A percentile compares a stretch with the other conserved stretches of the same genome.
phyloP scores from a whole-genome alignment of 225 moss, liverwort and hornwort species.

The Anthoceros angustus region DNA sequence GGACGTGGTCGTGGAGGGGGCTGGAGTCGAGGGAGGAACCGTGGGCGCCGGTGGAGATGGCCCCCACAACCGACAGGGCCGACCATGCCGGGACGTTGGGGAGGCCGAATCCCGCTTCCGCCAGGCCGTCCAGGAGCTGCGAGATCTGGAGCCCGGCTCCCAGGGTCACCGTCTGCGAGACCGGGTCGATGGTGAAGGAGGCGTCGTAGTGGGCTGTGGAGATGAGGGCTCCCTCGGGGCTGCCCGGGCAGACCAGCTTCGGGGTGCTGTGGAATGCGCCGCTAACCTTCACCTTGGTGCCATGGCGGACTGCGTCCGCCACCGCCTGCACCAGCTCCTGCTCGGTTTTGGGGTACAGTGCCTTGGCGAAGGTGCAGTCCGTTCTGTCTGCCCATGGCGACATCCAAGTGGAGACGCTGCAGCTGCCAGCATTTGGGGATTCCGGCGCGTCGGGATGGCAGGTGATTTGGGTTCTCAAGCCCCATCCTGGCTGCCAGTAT shows the following conservation, averaged over 20 bases:
- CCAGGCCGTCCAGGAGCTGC: not conserved
- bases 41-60: not conserved
- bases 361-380: not conserved
- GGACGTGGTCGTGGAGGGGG: not conserved
- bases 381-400: not conserved
- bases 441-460: too few species aligned
- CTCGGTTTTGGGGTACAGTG: not conserved
- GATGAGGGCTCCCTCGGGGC: not conserved
- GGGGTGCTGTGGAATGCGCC: not conserved
- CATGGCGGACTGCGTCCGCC: not conserved
- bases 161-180: not conserved
- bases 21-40: not conserved
- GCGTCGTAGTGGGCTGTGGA: not conserved
- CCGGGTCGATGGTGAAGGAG: not conserved
- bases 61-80: not conserved
- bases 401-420: not conserved
- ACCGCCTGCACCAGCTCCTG: not conserved
- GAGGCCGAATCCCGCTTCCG: not conserved
- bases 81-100: not conserved
- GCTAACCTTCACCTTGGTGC: not conserved
- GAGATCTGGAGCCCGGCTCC: not conserved
- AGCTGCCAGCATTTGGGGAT: not conserved
- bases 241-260: conserved; percentile 4
- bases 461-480: too few species aligned
- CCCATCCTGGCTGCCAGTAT: too few species aligned